These are phyloP conservation scores for Thermomucor indicae-seudaticae DNA, from an alignment of 371 early-diverging fungal species.

Conservation along the genomic window DNA sequence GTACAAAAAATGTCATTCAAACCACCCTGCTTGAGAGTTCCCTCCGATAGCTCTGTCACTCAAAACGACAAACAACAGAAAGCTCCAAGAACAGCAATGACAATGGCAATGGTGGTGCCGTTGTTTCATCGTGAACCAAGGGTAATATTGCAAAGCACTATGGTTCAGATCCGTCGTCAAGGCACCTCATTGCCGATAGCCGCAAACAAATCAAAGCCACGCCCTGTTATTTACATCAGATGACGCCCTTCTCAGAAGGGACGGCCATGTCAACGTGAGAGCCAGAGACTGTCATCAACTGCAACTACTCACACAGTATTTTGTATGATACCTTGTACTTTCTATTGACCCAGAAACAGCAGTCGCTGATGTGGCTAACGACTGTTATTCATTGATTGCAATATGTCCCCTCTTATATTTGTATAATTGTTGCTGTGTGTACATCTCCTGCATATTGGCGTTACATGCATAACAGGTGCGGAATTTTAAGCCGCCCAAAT, in stretches of 20 bases:
- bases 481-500: too few relatives aligned
- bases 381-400: constrained; percentile 15
- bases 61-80: too few relatives aligned
- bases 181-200: constrained; percentile 12
- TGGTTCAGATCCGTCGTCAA: constrained; percentile 6
- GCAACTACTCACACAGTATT: constrained; percentile 16
- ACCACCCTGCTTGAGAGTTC: too few relatives aligned
- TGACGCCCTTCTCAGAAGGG: constrained; percentile 12
- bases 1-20: too few relatives aligned
- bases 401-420: too few relatives aligned
- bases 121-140: too few relatives aligned
- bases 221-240: constrained; percentile 18
- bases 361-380: constrained; percentile 31
- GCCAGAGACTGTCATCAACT: constrained; percentile 3
- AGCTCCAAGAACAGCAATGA: too few relatives aligned
- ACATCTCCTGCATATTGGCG: too few relatives aligned
- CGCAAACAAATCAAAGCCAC: constrained; percentile 33
- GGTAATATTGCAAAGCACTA: constrained; percentile 9
- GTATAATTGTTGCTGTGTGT: too few relatives aligned
- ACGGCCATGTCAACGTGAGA: constrained; percentile 34
- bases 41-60: too few relatives aligned
- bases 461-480: too few relatives aligned
- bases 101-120: too few relatives aligned
- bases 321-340: constrained; percentile 27
- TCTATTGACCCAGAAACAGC: constrained; percentile 27